These are phyloP conservation scores for Solanum ossicruentum DNA, from an alignment of 257 asterid genomes.

Conservation along the genomic window DNA sequence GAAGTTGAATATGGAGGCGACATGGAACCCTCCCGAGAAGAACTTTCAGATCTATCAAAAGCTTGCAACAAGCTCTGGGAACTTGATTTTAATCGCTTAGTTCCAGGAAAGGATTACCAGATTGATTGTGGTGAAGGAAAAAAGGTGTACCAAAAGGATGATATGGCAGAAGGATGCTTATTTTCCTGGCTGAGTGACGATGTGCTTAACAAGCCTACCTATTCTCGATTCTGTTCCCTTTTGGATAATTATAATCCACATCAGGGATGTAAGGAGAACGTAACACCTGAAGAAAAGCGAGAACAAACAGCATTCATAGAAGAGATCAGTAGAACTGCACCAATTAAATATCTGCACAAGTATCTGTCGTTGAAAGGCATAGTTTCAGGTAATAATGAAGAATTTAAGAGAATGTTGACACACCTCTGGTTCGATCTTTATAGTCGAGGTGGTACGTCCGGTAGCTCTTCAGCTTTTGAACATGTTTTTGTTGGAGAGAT, in stretches of 20 bases:
- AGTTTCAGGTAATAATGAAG: conserved; percentile 32
- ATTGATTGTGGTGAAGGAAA: conserved; percentile 88
- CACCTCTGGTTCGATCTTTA: conserved; percentile 82
- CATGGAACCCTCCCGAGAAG: conserved; percentile 53
- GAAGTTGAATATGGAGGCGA: conserved; percentile 28
- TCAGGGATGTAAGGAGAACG: conserved; percentile 69
- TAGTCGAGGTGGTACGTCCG: conserved; percentile 77
- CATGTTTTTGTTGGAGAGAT: conserved; percentile 99
- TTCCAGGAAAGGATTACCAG: conserved; percentile 71
- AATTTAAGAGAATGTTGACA: conserved; percentile 56
- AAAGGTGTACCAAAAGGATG: conserved; percentile 63
- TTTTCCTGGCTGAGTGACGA: conserved; percentile 74
- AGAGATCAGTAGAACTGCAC: conserved; percentile 92
- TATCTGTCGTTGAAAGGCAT: conserved; percentile 52
- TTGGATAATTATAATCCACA: conserved; percentile 90
- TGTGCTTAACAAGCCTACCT: conserved; percentile 48
- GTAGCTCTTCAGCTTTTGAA: conserved; percentile 91
- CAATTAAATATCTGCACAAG: conserved; percentile 69
- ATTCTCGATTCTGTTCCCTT: conserved; percentile 79
- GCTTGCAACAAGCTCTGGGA: conserved; percentile 83
- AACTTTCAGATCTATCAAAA: conserved; percentile 49
- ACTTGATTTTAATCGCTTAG: conserved; percentile 65
- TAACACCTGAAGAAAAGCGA: conserved; percentile 68
- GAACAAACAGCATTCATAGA: conserved; percentile 81
- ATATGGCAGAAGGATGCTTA: conserved; percentile 66